Evolutionary conservation across 192 early-diverging fungal genomes (phyloP).

Genomic region (Mortierella alpina): DNA sequence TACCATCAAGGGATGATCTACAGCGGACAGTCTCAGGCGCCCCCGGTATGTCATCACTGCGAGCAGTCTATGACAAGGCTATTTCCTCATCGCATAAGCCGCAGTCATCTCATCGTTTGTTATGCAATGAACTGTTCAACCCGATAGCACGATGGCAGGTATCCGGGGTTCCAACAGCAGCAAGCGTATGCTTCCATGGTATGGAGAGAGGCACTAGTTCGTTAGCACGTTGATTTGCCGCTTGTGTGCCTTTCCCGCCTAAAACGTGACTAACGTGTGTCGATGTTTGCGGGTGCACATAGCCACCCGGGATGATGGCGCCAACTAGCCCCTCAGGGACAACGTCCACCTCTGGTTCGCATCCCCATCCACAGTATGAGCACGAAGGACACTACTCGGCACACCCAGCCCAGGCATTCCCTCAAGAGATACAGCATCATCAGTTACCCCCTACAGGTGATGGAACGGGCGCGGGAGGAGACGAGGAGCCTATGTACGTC

Average conservation of each 20-base stretch:
- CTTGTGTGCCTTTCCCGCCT: background rate
- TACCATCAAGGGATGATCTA: conserved; percentile 18
- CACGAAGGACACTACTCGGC: background rate
- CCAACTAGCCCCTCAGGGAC: conserved; percentile 28
- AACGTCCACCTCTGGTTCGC: background rate
- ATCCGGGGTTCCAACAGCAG: conserved; percentile 20
- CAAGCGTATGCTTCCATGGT: conserved; percentile 24
- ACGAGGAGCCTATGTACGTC: conserved; percentile 35
- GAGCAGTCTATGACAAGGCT: conserved; percentile 4
- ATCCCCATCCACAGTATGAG: too few species aligned
- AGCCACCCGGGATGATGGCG: conserved; percentile 33
- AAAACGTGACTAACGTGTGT: background rate
- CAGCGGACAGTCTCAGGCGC: background rate
- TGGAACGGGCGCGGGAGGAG: background rate
- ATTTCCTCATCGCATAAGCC: background rate
- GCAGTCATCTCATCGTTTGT: background rate
- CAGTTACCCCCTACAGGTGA: conserved; percentile 3
- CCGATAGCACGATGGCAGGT: conserved; percentile 21
- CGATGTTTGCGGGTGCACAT: background rate
- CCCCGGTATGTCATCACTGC: conserved; percentile 1
- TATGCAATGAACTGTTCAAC: background rate
- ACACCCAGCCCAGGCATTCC: conserved; percentile 5
- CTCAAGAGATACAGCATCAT: background rate
- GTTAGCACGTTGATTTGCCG: background rate
- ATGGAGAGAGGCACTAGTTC: background rate